Evolutionary conservation across 305 asterid genomes (phyloP).

Genomic region (Salvia sclarea): DNA sequence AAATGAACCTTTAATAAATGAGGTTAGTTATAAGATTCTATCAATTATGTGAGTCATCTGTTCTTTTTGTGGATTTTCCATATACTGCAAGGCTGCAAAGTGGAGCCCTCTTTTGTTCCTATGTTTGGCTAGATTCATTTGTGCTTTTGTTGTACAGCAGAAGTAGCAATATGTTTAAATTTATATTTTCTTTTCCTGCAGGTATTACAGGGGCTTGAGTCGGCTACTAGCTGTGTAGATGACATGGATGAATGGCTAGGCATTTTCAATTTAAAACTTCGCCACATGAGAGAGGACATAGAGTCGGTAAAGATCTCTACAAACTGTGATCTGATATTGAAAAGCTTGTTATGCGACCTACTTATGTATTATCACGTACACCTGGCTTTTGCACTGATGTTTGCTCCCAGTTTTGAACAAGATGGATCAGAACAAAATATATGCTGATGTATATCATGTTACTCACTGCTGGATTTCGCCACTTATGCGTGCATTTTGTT

Average conservation of each 20-base stretch:
- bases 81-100: constrained; percentile 19
- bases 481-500: constrained; percentile 22
- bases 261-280: constrained; percentile 82
- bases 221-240: constrained; percentile 85
- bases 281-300: constrained; percentile 98
- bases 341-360: constrained; percentile 17
- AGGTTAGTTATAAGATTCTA: constrained; percentile 48
- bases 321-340: constrained; percentile 33
- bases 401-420: constrained; percentile 23
- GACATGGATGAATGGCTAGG: constrained; percentile 99
- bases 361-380: constrained; percentile 10
- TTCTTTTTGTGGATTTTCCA: constrained; percentile 14
- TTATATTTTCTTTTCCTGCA: constrained; percentile 39
- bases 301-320: constrained; percentile 67
- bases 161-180: constrained; percentile 2
- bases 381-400: constrained; percentile 20
- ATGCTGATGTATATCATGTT: constrained; percentile 12
- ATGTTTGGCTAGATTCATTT: constrained; percentile 4
- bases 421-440: constrained; percentile 10
- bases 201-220: constrained; percentile 87
- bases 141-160: not conserved
- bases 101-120: constrained; percentile 10
- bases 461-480: constrained; percentile 14
- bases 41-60: constrained; percentile 23
- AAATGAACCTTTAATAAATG: constrained; percentile 79